A percentile compares a stretch with the other conserved stretches of the same genome.
Conservation (phyloP, 345 rosid species). For the Erodium maritimum region DNA sequence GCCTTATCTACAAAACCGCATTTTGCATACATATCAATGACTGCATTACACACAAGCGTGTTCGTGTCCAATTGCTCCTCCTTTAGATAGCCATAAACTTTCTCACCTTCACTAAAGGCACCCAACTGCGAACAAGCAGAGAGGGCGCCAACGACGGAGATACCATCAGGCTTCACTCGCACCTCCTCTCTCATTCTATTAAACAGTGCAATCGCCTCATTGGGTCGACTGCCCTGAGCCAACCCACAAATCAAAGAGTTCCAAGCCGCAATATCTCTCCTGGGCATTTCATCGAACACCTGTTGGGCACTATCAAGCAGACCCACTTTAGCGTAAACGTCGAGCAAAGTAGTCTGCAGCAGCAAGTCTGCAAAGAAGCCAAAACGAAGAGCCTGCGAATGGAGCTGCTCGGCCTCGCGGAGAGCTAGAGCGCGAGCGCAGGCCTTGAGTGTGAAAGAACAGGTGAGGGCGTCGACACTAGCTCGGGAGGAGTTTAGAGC, state of each 20-base stretch:
- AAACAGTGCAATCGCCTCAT: constrained; percentile 56
- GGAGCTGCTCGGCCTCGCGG: constrained; percentile 43
- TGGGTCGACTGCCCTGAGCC: constrained; percentile 46
- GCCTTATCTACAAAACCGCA: constrained; percentile 74
- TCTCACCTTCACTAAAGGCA: constrained; percentile 56
- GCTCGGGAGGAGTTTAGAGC: constrained; percentile 33
- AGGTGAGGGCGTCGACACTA: constrained; percentile 79
- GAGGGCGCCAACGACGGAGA: constrained; percentile 66
- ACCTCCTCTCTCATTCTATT: constrained; percentile 42
- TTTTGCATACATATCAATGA: constrained; percentile 75
- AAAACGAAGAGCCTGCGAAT: constrained; percentile 35
- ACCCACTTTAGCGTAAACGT: constrained; percentile 56
- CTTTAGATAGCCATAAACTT: constrained; percentile 32
- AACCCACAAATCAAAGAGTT: constrained; percentile 74
- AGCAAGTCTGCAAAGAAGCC: constrained; percentile 60
- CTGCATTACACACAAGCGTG: constrained; percentile 55
- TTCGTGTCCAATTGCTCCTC: constrained; percentile 41
- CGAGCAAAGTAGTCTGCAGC: constrained; percentile 67
- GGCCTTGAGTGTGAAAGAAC: constrained; percentile 69
- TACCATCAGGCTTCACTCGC: constrained; percentile 45
- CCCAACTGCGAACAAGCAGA: constrained; percentile 76
- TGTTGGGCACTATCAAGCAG: constrained; percentile 32
- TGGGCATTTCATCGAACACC: constrained; percentile 65
- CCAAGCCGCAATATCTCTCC: constrained; percentile 71
- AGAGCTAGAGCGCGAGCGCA: constrained; percentile 53